Percentiles rank a stretch among this genome's conserved stretches.
These are phyloP conservation scores for Penicillium verrucosum DNA, from an alignment of 2,329 filamentous ascomycete genomes.

Conservation along the genomic window DNA sequence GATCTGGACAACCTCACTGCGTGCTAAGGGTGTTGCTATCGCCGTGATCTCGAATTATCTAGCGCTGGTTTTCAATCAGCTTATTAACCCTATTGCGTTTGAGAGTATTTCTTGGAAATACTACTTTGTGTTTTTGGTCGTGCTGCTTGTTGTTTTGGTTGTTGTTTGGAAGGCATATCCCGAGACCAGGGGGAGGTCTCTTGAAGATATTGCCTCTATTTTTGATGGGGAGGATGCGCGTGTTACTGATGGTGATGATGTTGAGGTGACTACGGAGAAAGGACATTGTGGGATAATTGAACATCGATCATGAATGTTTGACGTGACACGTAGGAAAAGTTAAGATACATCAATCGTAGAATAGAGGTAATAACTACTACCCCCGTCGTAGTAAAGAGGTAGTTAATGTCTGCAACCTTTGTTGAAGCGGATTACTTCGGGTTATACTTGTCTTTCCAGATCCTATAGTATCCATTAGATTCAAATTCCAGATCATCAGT, in stretches of 20 bases:
- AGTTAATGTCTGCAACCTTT: neutral
- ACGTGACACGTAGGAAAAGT: neutral
- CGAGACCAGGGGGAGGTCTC: conserved; percentile 2
- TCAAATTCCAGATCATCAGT: conserved; percentile 13
- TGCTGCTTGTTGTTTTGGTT: neutral
- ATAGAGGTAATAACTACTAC: neutral
- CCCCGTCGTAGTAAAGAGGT: neutral
- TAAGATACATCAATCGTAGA: neutral
- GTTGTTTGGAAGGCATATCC: conserved; percentile 5
- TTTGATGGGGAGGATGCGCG: neutral
- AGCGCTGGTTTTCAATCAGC: conserved; percentile 1
- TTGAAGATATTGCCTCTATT: conserved; percentile 1
- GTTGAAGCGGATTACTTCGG: conserved; percentile 25
- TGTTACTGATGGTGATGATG: neutral
- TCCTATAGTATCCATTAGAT: conserved; percentile 56
- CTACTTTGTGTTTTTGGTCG: conserved; percentile 2
- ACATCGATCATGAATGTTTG: neutral
- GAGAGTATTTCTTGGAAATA: conserved; percentile 5
- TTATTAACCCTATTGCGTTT: conserved; percentile 5
- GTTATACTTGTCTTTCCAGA: conserved; percentile 96
- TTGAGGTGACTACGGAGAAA: neutral
- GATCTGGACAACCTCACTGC: conserved; percentile 26
- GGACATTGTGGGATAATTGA: neutral
- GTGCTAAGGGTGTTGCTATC: conserved; percentile 25
- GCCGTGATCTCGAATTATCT: conserved; percentile 11